A percentile compares a stretch with the other conserved stretches of the same genome.
These are phyloP conservation scores for Cladosporium sp. DNA, from an alignment of 2,329 filamentous ascomycete species.

Conservation along the genomic window DNA sequence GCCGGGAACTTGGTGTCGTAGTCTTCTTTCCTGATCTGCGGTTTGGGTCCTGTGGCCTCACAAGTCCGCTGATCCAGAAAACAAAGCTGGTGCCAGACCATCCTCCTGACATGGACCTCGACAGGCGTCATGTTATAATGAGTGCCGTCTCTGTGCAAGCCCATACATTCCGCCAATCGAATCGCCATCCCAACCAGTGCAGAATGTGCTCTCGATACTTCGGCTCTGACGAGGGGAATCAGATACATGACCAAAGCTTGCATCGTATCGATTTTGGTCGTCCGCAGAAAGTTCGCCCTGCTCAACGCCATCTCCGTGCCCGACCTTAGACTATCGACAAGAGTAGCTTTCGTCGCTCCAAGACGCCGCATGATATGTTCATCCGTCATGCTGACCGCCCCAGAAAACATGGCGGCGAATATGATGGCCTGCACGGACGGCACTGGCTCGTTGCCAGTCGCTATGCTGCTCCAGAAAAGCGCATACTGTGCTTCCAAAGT, in stretches of 20 bases:
- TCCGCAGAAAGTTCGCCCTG: conserved; percentile 64
- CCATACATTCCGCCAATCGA: conserved; percentile 71
- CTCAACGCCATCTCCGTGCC: conserved; percentile 62
- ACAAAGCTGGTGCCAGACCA: conserved; percentile 73
- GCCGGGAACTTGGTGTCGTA: conserved; percentile 68
- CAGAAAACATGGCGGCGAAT: conserved; percentile 64
- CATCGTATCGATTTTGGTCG: conserved; percentile 66
- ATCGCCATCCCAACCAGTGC: conserved; percentile 66
- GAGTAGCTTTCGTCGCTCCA: conserved; percentile 49
- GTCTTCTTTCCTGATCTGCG: conserved; percentile 65
- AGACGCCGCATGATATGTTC: conserved; percentile 47
- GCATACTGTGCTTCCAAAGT: conserved; percentile 61
- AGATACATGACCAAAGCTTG: conserved; percentile 74
- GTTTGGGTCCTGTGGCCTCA: conserved; percentile 66
- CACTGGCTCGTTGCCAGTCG: conserved; percentile 54
- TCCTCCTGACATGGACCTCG: conserved; percentile 63
- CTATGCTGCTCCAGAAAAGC: conserved; percentile 59
- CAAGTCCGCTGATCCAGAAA: conserved; percentile 70
- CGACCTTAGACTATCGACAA: conserved; percentile 58
- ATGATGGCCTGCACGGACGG: conserved; percentile 61
- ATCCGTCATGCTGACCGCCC: conserved; percentile 59
- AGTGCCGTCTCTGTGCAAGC: conserved; percentile 64
- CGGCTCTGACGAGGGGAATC: conserved; percentile 65
- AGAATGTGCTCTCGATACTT: conserved; percentile 68
- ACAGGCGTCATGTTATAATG: conserved; percentile 59